Evolutionary conservation across 1,284 basidiomycete genomes (phyloP).

Genomic region (Austroboletus novae-zelandiae): DNA sequence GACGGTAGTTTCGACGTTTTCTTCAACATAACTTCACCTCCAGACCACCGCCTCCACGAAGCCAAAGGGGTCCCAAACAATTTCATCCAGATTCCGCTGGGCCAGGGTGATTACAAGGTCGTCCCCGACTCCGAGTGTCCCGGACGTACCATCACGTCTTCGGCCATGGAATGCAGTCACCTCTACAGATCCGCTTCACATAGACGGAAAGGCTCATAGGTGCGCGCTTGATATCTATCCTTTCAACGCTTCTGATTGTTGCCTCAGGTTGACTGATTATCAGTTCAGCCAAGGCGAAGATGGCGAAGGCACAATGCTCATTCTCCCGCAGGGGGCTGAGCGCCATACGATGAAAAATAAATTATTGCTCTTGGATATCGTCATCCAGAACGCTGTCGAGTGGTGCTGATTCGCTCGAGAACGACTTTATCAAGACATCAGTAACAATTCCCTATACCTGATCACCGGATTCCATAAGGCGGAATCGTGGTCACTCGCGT

Average conservation of each 20-base stretch:
- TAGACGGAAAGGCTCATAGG: too few relatives aligned
- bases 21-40: conserved; percentile 29
- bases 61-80: conserved; percentile 14
- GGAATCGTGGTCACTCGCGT: neutral
- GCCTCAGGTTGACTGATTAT: too few relatives aligned
- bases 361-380: neutral
- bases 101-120: conserved; percentile 2
- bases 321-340: conserved; percentile 17
- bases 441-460: neutral
- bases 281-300: too few relatives aligned
- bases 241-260: too few relatives aligned
- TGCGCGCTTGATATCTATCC: too few relatives aligned
- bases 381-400: neutral
- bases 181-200: too few relatives aligned
- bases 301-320: conserved; percentile 16
- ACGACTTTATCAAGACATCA: conserved; percentile 2
- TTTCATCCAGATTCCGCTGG: conserved; percentile 6
- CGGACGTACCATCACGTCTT: conserved; percentile 10
- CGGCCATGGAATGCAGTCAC: conserved; percentile 1
- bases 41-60: conserved; percentile 6
- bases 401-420: conserved; percentile 13
- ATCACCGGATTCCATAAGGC: neutral
- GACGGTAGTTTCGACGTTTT: conserved; percentile 27
- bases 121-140: conserved; percentile 6
- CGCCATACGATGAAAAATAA: neutral